Conservation (phyloP, 345 rosid species). For the Linum tenue region DNA sequence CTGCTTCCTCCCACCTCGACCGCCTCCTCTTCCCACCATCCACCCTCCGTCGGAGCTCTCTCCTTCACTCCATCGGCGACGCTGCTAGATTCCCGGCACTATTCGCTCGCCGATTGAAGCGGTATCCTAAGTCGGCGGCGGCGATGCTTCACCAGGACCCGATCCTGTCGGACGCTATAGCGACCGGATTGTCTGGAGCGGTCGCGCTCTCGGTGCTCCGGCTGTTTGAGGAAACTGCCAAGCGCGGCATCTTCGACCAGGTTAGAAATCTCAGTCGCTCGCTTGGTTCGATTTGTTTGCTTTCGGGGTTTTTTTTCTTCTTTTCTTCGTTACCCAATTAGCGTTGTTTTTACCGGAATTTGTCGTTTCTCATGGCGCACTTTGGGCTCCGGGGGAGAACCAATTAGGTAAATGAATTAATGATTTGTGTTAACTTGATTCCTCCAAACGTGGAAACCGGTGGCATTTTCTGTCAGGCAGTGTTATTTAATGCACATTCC, state of each 20-base stretch:
- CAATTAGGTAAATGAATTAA: no score
- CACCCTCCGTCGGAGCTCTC: neutral
- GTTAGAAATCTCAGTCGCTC: slow-evolving; percentile 12
- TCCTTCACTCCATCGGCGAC: neutral
- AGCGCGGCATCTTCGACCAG: slow-evolving; percentile 55
- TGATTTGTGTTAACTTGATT: no score
- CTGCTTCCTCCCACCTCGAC: neutral
- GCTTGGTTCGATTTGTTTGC: neutral
- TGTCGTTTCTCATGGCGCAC: no score
- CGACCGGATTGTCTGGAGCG: slow-evolving; percentile 27
- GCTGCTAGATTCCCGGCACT: slow-evolving; percentile 2
- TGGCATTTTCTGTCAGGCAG: no score
- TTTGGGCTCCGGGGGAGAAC: no score
- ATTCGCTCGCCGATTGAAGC: slow-evolving; percentile 10
- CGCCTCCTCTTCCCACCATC: neutral
- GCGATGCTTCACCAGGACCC: slow-evolving; percentile 40
- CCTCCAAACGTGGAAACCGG: no score
- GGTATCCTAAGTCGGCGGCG: slow-evolving; percentile 16
- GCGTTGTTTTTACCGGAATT: neutral
- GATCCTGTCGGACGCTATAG: slow-evolving; percentile 44
- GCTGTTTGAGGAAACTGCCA: slow-evolving; percentile 57
- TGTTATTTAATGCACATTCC: no score
- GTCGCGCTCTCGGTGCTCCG: slow-evolving; percentile 45
- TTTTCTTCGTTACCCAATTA: neutral
- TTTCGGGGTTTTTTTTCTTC: neutral